phyloP scores from a whole-genome alignment of 2,329 filamentous ascomycete genomes.

The Dothidotthia symphoricarpi region DNA sequence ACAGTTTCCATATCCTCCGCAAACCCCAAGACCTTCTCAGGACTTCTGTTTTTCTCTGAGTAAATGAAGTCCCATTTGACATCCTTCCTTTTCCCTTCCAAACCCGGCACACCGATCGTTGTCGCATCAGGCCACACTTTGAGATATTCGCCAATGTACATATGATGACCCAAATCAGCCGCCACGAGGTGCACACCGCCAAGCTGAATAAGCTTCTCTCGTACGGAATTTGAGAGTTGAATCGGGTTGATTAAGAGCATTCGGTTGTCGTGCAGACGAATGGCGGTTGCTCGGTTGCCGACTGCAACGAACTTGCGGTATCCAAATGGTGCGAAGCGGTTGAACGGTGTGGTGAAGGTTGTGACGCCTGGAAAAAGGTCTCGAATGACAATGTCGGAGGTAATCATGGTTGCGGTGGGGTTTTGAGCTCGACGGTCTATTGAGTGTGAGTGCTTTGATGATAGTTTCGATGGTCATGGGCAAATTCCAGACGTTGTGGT shows the following conservation, averaged over 20 bases:
- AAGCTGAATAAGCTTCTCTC: slow-evolving; percentile 5
- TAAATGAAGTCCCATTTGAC: slow-evolving; percentile 14
- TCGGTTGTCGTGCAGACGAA: slow-evolving; percentile 7
- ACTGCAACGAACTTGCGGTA: slow-evolving; percentile 18
- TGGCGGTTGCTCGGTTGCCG: slow-evolving; percentile 16
- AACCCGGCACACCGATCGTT: slow-evolving; percentile 12
- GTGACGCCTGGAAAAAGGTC: slow-evolving; percentile 9
- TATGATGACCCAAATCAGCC: slow-evolving; percentile 15
- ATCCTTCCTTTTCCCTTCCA: slow-evolving; percentile 13
- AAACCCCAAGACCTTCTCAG: slow-evolving; percentile 15
- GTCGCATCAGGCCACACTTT: slow-evolving; percentile 12
- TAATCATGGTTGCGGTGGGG: slow-evolving; percentile 3
- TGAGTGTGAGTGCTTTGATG: too few species aligned
- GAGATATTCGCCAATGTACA: slow-evolving; percentile 8
- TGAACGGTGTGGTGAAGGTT: slow-evolving; percentile 17
- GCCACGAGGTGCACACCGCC: slow-evolving; percentile 15
- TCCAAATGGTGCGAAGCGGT: slow-evolving; percentile 17
- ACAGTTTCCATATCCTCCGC: slow-evolving; percentile 14
- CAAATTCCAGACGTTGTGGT: too few species aligned
- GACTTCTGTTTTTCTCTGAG: slow-evolving; percentile 8
- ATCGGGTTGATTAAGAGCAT: slow-evolving; percentile 15
- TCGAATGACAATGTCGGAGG: slow-evolving; percentile 3
- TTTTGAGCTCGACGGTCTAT: too few species aligned
- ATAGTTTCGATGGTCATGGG: too few species aligned
- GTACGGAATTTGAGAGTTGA: slow-evolving; percentile 7